Evolutionary conservation across 2,329 filamentous ascomycete species (phyloP).

Genomic region (Aspergillus fischeri): DNA sequence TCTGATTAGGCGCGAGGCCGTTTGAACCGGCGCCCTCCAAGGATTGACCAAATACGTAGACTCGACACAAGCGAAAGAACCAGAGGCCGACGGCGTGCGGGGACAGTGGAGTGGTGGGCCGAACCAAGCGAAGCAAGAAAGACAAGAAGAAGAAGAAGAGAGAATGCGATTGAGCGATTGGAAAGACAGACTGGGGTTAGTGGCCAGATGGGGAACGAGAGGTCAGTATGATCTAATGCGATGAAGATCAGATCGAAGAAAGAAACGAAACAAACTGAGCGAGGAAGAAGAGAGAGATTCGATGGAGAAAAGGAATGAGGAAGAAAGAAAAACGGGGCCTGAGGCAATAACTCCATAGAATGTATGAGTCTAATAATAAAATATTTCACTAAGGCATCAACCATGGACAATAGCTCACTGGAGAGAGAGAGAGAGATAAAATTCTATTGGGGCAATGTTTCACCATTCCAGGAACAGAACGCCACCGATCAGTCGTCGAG

Average conservation of each 20-base stretch:
- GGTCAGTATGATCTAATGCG: background rate
- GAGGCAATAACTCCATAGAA: background rate
- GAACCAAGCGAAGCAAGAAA: background rate
- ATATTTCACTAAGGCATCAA: no score
- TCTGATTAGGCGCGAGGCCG: background rate
- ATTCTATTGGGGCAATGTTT: background rate
- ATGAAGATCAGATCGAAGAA: background rate
- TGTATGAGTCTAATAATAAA: background rate
- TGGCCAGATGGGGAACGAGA: background rate
- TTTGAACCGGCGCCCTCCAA: background rate
- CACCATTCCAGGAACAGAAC: background rate
- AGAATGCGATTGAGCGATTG: background rate
- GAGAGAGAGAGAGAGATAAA: no score
- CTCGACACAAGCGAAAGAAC: no score
- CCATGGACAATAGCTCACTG: no score
- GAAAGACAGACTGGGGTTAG: background rate
- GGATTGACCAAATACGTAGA: background rate
- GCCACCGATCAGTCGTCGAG: background rate
- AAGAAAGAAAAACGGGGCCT: background rate
- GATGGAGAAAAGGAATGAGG: background rate
- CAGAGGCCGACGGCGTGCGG: background rate
- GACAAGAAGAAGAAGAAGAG: background rate
- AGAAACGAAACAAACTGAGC: background rate
- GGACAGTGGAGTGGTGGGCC: background rate
- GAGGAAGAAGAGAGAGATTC: background rate